A percentile compares a stretch with the other conserved stretches of the same genome.
These are phyloP conservation scores for Umbelopsis sp. DNA, from an alignment of 192 early-diverging fungal species.

Conservation along the genomic window DNA sequence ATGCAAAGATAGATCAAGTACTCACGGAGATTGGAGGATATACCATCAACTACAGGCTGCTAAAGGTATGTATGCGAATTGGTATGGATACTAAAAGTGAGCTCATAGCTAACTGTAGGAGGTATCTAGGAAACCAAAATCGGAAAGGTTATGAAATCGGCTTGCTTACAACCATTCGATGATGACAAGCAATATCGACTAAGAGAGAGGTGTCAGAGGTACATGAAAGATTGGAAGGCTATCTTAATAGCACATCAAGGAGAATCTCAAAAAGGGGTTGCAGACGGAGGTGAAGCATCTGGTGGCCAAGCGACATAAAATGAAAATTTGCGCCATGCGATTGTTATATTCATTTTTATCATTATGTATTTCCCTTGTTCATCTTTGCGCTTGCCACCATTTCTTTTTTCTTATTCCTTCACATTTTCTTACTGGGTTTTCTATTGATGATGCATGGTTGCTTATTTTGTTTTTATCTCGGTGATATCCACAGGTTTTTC, in stretches of 20 bases:
- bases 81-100: not conserved
- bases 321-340: not conserved
- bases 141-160: constrained; percentile 42
- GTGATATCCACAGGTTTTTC: not conserved
- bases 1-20: constrained; percentile 35
- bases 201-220: constrained; percentile 27
- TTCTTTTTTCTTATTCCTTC: not conserved
- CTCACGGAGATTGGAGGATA: constrained; percentile 35
- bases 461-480: not conserved
- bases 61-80: constrained; percentile 27
- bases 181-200: constrained; percentile 31
- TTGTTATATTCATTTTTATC: not conserved
- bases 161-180: constrained; percentile 28
- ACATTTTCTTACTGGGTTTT: not conserved
- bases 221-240: constrained; percentile 40
- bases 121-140: constrained; percentile 39
- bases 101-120: not conserved
- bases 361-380: not conserved
- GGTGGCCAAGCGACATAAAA: not conserved
- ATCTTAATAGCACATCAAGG: constrained; percentile 16
- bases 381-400: not conserved
- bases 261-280: not conserved
- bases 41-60: constrained; percentile 33
- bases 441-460: not conserved
- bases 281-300: constrained; percentile 11